Base-by-base conservation (phyloP, 129 eudicot species). In the Flaveria ramosissima region DNA sequence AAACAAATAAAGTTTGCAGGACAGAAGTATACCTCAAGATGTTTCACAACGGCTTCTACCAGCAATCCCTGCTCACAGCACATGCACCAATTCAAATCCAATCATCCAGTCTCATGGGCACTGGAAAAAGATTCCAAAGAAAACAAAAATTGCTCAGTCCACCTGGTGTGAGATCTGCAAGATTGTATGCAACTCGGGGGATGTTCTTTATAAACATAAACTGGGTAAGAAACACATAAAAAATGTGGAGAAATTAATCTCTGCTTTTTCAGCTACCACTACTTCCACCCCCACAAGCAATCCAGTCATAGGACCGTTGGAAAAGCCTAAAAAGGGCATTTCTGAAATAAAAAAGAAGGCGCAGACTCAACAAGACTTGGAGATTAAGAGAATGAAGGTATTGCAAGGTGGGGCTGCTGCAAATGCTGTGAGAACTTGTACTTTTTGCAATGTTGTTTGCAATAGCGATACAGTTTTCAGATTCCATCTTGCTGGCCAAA, bases 141-240 rank as follows among this genome's bases (percentile, higher is more conserved):
- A 83, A 80, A 83, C 77, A 14, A 86, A 86, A 82, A 62, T 81
- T 42, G 85, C 77, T 15, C 93, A 88, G 66, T 85, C 97, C 57
- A 84, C 79, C 7, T 86, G 92, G 86, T 89, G 97, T 71, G 92
- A 92, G 68, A 77, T 92, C 65, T 92, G 97, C 80, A 85, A 82
- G 69, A 56, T 89, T 56, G 86, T 66, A 14, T 91, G 94, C 70
- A 83, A 81, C 83, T 77, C 84, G 71, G 76, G 70, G 69, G 92
- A 80, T 15, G 88, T 89, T 65, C 88, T 89, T 32, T 86, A 80
- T 66, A 56, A 67, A 52, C 96, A 92, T 72, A 87, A 80, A 59
- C 21, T 70, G 41, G 92, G 96, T 45, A 92, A 85, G 83, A 92
- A 92, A 78, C 97, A 92, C 86, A 27, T 21, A 39, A 92, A 89